These are phyloP conservation scores for Suhomyces sp. DNA, from an alignment of 805 yeast species.

Conservation along the genomic window DNA sequence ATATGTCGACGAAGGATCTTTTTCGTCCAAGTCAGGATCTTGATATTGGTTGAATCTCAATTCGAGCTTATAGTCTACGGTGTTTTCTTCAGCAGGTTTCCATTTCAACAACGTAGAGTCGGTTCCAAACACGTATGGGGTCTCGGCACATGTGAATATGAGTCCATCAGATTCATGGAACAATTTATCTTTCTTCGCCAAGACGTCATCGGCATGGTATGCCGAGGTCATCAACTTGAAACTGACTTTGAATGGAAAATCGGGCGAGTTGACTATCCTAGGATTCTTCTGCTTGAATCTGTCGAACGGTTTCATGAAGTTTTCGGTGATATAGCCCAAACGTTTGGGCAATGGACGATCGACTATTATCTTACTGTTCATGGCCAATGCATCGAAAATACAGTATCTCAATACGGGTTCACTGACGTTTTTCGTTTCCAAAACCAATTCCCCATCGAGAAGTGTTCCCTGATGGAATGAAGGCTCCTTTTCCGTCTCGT, in stretches of 20 bases:
- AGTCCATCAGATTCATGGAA: constrained; percentile 93
- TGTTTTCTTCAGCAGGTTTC: constrained; percentile 96
- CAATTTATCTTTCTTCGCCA: constrained; percentile 64
- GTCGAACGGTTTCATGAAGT: constrained; percentile 78
- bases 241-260: constrained; percentile 80
- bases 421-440: constrained; percentile 60
- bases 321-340: constrained; percentile 79
- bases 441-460: constrained; percentile 91
- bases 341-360: constrained; percentile 75
- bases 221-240: constrained; percentile 87
- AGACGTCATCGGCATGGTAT: constrained; percentile 72
- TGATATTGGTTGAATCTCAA: constrained; percentile 56
- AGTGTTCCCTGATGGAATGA: constrained; percentile 82
- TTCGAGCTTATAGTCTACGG: constrained; percentile 79
- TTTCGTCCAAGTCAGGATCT: constrained; percentile 63
- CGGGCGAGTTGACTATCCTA: constrained; percentile 57
- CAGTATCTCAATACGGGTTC: constrained; percentile 60
- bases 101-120: constrained; percentile 85
- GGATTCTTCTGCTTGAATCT: constrained; percentile 68
- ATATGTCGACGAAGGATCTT: constrained; percentile 69
- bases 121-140: constrained; percentile 87
- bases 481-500: constrained; percentile 42
- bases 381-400: constrained; percentile 87
- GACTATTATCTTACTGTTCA: constrained; percentile 71
- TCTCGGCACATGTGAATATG: constrained; percentile 85